Evolutionary conservation across 2,329 filamentous ascomycete genomes (phyloP).

Genomic region (Hirsutella minnesotensis): DNA sequence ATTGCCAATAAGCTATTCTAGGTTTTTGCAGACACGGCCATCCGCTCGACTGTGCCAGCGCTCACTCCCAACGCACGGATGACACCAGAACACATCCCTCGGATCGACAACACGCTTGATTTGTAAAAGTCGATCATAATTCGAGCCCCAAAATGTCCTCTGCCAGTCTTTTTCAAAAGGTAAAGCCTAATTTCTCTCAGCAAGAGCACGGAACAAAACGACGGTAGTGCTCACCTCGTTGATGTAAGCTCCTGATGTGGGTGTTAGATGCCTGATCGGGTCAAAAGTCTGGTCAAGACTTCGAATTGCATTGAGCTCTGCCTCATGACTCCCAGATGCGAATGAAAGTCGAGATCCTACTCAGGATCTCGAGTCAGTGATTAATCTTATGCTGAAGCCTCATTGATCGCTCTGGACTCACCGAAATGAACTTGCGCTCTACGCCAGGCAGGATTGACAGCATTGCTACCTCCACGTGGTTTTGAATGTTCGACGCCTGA

Average conservation of each 20-base stretch:
- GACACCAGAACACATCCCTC: constrained; percentile 34
- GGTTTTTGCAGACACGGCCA: constrained; percentile 13
- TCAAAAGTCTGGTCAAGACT: constrained; percentile 16
- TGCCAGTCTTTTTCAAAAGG: constrained; percentile 25
- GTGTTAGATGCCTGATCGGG: constrained; percentile 26
- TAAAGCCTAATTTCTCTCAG: constrained; percentile 16
- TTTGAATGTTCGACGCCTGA: constrained; percentile 30
- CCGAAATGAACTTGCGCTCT: constrained; percentile 27
- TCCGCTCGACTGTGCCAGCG: constrained; percentile 18
- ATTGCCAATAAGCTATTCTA: no score
- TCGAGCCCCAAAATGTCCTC: constrained; percentile 29
- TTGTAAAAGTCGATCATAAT: constrained; percentile 29
- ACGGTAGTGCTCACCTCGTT: constrained; percentile 26
- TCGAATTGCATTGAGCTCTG: constrained; percentile 13
- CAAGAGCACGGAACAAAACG: neutral
- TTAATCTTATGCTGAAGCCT: neutral
- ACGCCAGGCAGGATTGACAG: constrained; percentile 40
- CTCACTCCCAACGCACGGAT: constrained; percentile 34
- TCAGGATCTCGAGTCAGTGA: neutral
- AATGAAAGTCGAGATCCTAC: constrained; percentile 8
- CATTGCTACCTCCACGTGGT: constrained; percentile 28
- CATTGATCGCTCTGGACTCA: constrained; percentile 13
- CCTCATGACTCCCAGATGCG: constrained; percentile 19
- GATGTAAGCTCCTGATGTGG: constrained; percentile 29
- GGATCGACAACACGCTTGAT: constrained; percentile 37